Evolutionary conservation across 148 eudicot species (phyloP), one percentile per base, ranked within the genome.

Genomic region (Rhododendron molle): DNA sequence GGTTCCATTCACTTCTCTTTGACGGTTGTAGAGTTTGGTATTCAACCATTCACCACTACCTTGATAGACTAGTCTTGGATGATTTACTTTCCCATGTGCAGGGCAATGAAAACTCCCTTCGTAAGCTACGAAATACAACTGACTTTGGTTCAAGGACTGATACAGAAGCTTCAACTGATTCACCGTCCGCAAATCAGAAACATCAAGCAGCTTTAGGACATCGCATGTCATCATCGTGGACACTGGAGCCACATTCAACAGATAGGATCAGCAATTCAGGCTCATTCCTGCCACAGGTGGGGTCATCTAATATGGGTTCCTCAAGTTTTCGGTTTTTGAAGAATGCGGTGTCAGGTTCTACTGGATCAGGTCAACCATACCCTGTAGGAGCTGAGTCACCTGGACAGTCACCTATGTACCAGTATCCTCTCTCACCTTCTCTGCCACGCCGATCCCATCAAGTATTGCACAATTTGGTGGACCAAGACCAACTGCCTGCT

Each of bases 151-250:
- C 93, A 85, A 88, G 83, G 83, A 82, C 84, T 78, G 96, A 93
- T 52, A 91, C 88, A 83, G 97, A 95, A 84, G 77, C 87, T 79
- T 85, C 90, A 13, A 47, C 86, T 80, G 98, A 92, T 89, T 49
- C 91, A 67, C 71, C 88, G 14, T 77, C 91, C 30, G 77, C 85
- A n/a, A 93, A 92, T 81, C 91, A 81, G 78, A 94, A 88, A 84
- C 89, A 90, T 46, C 91, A 90, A 80, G 88, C 60, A 80, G 77
- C 88, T 81, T 87, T 90, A 79, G 91, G 92, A 85, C 88, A 87
- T 81, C 87, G 83, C 73, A 87, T 86, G 78, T 81, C 93, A 85
- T 88, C 92, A 9, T 78, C 43, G 18, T 88, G 94, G 94, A 91
- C 90, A 80, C 88, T 88, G 34, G 94, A 92, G 84, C 87, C 67